phyloP scores from a whole-genome alignment of 345 rosid genomes.

The Populus deltoides region DNA sequence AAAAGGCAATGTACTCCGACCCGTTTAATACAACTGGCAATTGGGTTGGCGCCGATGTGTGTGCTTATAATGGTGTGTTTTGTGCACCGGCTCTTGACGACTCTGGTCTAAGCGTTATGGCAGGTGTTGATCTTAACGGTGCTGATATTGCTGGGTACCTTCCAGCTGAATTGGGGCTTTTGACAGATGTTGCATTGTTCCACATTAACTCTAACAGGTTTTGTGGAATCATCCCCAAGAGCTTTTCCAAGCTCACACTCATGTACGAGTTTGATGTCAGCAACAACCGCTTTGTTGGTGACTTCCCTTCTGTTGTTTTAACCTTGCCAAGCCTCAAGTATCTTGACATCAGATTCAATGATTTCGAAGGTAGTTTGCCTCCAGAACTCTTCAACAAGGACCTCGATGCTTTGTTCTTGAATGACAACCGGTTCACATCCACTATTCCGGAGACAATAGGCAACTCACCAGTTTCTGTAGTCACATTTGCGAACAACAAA shows the following conservation, averaged over 20 bases:
- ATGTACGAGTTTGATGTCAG: slow-evolving; percentile 84
- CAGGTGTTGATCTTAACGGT: slow-evolving; percentile 64
- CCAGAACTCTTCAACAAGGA: slow-evolving; percentile 43
- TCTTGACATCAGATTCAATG: slow-evolving; percentile 63
- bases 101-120: slow-evolving; percentile 47
- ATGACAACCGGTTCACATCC: slow-evolving; percentile 68
- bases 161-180: slow-evolving; percentile 60
- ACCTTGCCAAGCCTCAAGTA: slow-evolving; percentile 52
- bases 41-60: slow-evolving; percentile 71
- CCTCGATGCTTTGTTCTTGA: slow-evolving; percentile 68
- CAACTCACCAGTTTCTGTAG: slow-evolving; percentile 49
- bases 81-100: slow-evolving; percentile 68
- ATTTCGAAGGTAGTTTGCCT: slow-evolving; percentile 74
- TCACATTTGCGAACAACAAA: slow-evolving; percentile 67
- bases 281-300: slow-evolving; percentile 76
- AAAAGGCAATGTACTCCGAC: slow-evolving; percentile 69
- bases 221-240: slow-evolving; percentile 73
- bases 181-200: slow-evolving; percentile 58
- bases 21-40: slow-evolving; percentile 62
- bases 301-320: slow-evolving; percentile 55
- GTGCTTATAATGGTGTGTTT: slow-evolving; percentile 63
- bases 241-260: slow-evolving; percentile 41
- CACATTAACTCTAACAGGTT: slow-evolving; percentile 76
- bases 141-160: slow-evolving; percentile 83
- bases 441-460: slow-evolving; percentile 65